Evolutionary conservation across 2,329 filamentous ascomycete species (phyloP).

Genomic region (Fusarium nematophilum): DNA sequence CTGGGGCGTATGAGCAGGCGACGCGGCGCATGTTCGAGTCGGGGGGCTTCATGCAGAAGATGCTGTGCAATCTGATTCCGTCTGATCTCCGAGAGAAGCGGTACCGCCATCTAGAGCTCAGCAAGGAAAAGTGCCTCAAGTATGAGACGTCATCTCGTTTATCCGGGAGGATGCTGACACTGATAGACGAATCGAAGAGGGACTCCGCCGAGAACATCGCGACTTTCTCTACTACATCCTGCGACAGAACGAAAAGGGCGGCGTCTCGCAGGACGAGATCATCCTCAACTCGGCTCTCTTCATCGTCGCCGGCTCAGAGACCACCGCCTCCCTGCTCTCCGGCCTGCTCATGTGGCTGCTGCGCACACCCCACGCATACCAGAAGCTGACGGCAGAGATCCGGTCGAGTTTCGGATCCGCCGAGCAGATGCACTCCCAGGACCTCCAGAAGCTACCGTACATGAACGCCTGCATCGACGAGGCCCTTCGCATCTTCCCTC

Average conservation of each 20-base stretch:
- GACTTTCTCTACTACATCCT: too few species aligned
- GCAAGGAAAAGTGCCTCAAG: too few species aligned
- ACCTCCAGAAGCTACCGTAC: slow-evolving; percentile 46
- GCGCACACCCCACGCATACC: slow-evolving; percentile 44
- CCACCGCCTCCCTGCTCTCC: slow-evolving; percentile 43
- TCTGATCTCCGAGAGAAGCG: too few species aligned
- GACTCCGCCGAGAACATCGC: too few species aligned
- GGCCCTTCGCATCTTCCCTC: slow-evolving; percentile 54
- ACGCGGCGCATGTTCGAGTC: slow-evolving; percentile 23
- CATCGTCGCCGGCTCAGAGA: slow-evolving; percentile 49
- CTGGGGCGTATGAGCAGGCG: slow-evolving; percentile 47
- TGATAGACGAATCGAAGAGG: too few species aligned
- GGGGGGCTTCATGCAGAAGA: slow-evolving; percentile 22
- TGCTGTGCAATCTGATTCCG: slow-evolving; percentile 31
- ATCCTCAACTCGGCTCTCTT: slow-evolving; percentile 48
- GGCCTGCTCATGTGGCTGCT: slow-evolving; percentile 45
- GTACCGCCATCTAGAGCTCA: too few species aligned
- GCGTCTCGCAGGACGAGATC: too few species aligned
- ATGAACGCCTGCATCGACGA: slow-evolving; percentile 56
- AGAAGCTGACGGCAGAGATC: slow-evolving; percentile 53
- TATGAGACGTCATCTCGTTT: too few species aligned
- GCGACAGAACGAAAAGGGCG: too few species aligned
- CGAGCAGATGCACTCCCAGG: slow-evolving; percentile 51
- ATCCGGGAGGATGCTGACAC: too few species aligned
- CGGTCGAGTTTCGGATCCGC: slow-evolving; percentile 34